These are phyloP conservation scores for Castanea crenata DNA, from an alignment of 306 rosid genomes.

Conservation along the genomic window DNA sequence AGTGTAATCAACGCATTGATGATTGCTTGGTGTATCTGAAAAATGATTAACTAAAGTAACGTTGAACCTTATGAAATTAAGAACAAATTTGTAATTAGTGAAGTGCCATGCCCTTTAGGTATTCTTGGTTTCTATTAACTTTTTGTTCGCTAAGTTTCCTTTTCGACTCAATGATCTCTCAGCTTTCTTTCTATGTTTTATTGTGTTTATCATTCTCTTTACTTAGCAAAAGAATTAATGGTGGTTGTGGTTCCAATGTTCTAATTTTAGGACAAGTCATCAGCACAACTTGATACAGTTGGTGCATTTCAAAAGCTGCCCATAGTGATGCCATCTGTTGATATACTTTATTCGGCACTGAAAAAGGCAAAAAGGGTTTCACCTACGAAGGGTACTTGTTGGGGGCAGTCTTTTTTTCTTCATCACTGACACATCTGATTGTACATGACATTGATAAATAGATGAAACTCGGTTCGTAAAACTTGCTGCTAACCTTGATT, in stretches of 20 bases:
- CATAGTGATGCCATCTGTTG: conserved; percentile 86
- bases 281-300: conserved; percentile 45
- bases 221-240: neutral
- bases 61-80: neutral
- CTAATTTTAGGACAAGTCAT: conserved; percentile 51
- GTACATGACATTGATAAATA: neutral
- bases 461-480: conserved; percentile 2
- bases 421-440: conserved; percentile 12
- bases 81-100: neutral
- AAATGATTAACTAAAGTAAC: neutral
- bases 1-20: neutral
- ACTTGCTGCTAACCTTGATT: conserved; percentile 16
- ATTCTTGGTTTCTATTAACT: neutral
- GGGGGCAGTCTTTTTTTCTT: conserved; percentile 12
- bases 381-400: conserved; percentile 73
- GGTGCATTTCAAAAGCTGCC: conserved; percentile 98
- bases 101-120: neutral
- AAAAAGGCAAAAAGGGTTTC: conserved; percentile 70
- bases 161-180: neutral
- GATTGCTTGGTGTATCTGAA: neutral
- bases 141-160: neutral
- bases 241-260: conserved; percentile 6
- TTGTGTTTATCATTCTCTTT: neutral
- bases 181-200: neutral
- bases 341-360: conserved; percentile 79